phyloP scores from a whole-genome alignment of 768 basidiomycete species.

The Mycena amicta region DNA sequence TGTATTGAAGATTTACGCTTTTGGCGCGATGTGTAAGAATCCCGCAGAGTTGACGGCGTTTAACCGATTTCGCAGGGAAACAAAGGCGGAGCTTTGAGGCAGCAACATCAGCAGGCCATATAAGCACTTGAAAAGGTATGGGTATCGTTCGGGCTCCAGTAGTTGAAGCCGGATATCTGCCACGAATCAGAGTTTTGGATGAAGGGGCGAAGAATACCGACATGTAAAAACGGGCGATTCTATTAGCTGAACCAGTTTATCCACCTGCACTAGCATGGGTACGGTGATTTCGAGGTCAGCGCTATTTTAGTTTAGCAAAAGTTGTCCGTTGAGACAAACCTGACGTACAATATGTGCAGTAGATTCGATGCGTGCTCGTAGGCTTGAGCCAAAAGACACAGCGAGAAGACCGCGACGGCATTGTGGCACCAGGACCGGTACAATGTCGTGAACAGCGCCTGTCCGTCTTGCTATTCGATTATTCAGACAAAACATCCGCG shows the following conservation, averaged over 20 bases:
- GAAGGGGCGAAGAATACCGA: constrained; percentile 37
- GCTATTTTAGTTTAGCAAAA: constrained; percentile 41
- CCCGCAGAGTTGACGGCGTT: constrained; percentile 95
- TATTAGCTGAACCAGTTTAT: constrained; percentile 96
- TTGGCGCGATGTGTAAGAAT: constrained; percentile 88
- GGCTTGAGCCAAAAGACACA: constrained; percentile 95
- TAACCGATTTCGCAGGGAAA: constrained; percentile 89
- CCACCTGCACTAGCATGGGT: constrained; percentile 90
- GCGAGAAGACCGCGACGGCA: constrained; percentile 92
- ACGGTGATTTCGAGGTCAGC: constrained; percentile 98
- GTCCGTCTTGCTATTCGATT: constrained; percentile 82
- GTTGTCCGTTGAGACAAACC: background rate
- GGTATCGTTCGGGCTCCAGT: constrained; percentile 94
- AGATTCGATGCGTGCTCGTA: constrained; percentile 99
- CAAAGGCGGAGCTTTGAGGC: constrained; percentile 95
- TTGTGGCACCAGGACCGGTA: constrained; percentile 99
- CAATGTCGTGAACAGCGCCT: constrained; percentile 89
- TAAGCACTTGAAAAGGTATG: constrained; percentile 94
- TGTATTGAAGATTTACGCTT: constrained; percentile 80
- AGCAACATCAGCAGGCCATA: constrained; percentile 97
- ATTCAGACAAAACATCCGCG: too few species aligned
- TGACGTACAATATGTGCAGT: constrained; percentile 84
- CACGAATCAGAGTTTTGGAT: background rate
- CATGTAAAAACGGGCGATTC: constrained; percentile 99
- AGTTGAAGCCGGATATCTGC: constrained; percentile 88